Evolutionary conservation across 768 basidiomycete genomes (phyloP).

Genomic region (Macrocybe gigantea): DNA sequence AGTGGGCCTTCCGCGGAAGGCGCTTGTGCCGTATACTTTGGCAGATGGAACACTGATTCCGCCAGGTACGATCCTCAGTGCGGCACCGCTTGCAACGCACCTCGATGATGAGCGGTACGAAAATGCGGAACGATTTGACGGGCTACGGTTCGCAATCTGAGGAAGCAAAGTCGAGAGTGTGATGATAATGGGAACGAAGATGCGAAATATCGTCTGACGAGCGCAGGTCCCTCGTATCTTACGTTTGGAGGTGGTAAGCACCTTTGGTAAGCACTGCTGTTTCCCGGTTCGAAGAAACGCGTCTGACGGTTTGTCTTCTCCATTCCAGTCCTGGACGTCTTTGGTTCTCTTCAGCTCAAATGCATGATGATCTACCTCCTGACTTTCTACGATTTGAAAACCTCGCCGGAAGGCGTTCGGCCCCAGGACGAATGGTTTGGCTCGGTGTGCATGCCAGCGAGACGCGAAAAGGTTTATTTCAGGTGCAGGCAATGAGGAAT

Average conservation of each 20-base stretch:
- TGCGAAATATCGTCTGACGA: slow-evolving; percentile 18
- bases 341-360: too few species aligned
- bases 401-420: too few species aligned
- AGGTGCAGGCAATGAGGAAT: too few species aligned
- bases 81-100: slow-evolving; percentile 5
- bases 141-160: slow-evolving; percentile 29
- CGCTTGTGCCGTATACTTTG: slow-evolving; percentile 9
- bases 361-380: too few species aligned
- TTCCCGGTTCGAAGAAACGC: too few species aligned
- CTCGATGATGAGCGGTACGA: slow-evolving; percentile 20
- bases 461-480: too few species aligned
- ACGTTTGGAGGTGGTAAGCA: slow-evolving; percentile 31
- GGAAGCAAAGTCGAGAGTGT: background rate
- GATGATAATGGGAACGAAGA: slow-evolving; percentile 15
- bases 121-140: slow-evolving; percentile 32
- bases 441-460: too few species aligned
- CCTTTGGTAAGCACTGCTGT: slow-evolving; percentile 13
- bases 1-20: slow-evolving; percentile 16
- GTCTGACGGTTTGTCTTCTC: too few species aligned
- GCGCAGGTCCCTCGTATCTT: slow-evolving; percentile 21
- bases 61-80: slow-evolving; percentile 4
- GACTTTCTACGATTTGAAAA: too few species aligned
- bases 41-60: slow-evolving; percentile 6
- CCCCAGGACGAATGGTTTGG: too few species aligned
- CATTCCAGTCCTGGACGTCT: too few species aligned